These are phyloP conservation scores for Aurinia saxatilis DNA, from an alignment of 345 rosid species.

Conservation along the genomic window DNA sequence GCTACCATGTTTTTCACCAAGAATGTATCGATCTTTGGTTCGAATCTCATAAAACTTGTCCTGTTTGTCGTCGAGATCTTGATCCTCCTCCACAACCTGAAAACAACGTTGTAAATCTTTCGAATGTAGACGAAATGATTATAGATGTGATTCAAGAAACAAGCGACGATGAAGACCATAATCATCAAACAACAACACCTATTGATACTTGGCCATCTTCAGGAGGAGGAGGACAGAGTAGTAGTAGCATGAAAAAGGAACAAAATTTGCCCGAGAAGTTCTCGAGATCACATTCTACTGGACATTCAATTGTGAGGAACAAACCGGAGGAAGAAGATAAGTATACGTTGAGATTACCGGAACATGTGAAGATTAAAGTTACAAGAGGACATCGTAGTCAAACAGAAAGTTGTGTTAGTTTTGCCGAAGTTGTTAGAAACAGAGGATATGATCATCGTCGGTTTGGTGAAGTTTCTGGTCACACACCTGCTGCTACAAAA, in stretches of 20 bases:
- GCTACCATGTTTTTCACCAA: slow-evolving; percentile 76
- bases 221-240: slow-evolving; percentile 23
- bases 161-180: slow-evolving; percentile 11
- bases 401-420: slow-evolving; percentile 49
- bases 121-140: slow-evolving; percentile 41
- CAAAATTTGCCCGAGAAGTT: slow-evolving; percentile 29
- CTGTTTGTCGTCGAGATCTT: slow-evolving; percentile 71
- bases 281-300: slow-evolving; percentile 66
- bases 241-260: slow-evolving; percentile 11
- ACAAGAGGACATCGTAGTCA: slow-evolving; percentile 39
- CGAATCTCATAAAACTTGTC: slow-evolving; percentile 62
- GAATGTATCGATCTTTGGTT: slow-evolving; percentile 92
- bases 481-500: neutral
- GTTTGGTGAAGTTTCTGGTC: slow-evolving; percentile 30
- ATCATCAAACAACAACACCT: slow-evolving; percentile 12
- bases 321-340: slow-evolving; percentile 41
- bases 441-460: slow-evolving; percentile 21
- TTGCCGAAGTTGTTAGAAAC: slow-evolving; percentile 39
- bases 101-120: neutral
- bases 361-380: slow-evolving; percentile 43
- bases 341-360: slow-evolving; percentile 51
- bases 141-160: slow-evolving; percentile 37
- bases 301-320: slow-evolving; percentile 49
- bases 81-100: slow-evolving; percentile 40
- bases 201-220: slow-evolving; percentile 27